Evolutionary conservation across 306 rosid genomes (phyloP), one percentile per base, ranked within the genome.

Genomic region (Aeschynomene evenia): DNA sequence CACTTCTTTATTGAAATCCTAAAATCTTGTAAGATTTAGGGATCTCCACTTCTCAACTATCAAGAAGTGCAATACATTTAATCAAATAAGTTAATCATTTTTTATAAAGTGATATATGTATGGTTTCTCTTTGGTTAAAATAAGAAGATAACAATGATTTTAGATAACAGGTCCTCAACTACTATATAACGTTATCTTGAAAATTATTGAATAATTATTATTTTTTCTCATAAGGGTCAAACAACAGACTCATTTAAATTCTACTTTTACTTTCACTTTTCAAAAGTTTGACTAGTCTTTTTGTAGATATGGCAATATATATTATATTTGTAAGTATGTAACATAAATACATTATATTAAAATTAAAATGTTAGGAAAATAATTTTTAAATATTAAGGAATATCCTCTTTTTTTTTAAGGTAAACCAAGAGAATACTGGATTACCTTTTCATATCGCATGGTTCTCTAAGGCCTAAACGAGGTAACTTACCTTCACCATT

Each of bases 121-220:
- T 23, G 31, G 14, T 19, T 34, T 59, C 5, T 21, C 9, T 52
- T 18, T 28, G 31, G 31, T 2, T 40, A 40, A 33, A 33, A 36
- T 1, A 7, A 15, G 7, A 45, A 12, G 8, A 5, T 45, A 0
- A 21, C 7, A 10, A 29, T 20, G 5, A 20, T 1, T 23, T 5
- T 1, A 1, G 7, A 4, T 62, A 8, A 2, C 65, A 42, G 1
- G 42, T 65, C 12, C 21, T 21, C 3, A 7, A 5, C 2, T 13
- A 73, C 9, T 39, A 0, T 40, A n/a, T 65, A 54, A 55, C 40
- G 52, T 28, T 9, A 42, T 22, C 65, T 64, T 74, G 50, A 63
- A 39, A 53, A 9, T 12, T 14, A 2, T 21, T 39, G 2, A 8
- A 4, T 12, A 11, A 36, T n/a, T 48, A 33, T 0, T 5, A 21